phyloP scores from a whole-genome alignment of 371 early-diverging fungal species.

The Mortierella sp. region DNA sequence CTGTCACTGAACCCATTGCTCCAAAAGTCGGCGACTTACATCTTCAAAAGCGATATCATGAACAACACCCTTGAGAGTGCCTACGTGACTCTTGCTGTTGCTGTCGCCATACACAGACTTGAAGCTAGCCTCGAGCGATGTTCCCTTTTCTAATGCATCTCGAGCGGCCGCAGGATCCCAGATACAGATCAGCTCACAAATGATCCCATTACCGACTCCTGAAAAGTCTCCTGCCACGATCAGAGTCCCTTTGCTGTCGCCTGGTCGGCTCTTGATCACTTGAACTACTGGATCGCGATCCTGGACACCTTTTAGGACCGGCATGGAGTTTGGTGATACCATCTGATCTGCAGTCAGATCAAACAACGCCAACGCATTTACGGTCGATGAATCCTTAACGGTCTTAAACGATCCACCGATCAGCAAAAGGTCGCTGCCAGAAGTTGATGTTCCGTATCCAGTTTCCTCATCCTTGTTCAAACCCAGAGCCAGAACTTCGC shows the following conservation, averaged over 20 bases:
- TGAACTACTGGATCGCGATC: conserved; percentile 52
- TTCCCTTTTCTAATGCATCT: conserved; percentile 22
- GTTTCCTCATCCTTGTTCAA: conserved; percentile 25
- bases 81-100: conserved; percentile 19
- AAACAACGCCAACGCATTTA: conserved; percentile 54
- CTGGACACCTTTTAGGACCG: conserved; percentile 8
- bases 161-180: conserved; percentile 42
- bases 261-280: conserved; percentile 53
- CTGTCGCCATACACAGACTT: conserved; percentile 50
- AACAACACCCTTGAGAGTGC: conserved; percentile 57
- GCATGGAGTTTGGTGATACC: conserved; percentile 15
- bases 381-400: neutral
- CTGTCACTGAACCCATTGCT: neutral
- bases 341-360: conserved; percentile 38
- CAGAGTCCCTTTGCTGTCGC: conserved; percentile 25
- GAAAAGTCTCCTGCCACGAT: conserved; percentile 68
- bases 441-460: conserved; percentile 4
- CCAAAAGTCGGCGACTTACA: conserved; percentile 39
- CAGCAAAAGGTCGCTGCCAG: conserved; percentile 55
- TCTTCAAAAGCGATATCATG: conserved; percentile 62
- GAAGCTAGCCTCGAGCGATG: conserved; percentile 22
- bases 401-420: conserved; percentile 61
- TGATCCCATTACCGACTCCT: conserved; percentile 56
- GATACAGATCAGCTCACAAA: conserved; percentile 60
- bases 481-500: conserved; percentile 37